phyloP scores from a whole-genome alignment of 1,284 basidiomycete species.

The Ustilago sp. region DNA sequence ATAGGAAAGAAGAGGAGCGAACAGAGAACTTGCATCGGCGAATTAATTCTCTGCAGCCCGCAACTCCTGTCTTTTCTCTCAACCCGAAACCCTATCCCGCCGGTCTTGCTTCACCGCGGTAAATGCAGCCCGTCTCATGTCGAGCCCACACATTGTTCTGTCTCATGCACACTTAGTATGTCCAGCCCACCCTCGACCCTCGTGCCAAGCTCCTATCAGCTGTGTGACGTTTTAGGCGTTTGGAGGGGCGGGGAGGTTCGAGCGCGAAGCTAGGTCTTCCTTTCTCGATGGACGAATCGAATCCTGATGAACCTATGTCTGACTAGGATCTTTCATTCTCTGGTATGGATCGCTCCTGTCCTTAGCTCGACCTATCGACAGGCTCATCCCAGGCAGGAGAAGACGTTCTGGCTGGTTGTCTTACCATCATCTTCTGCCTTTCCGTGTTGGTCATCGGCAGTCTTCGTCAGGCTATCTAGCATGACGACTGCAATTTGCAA shows the following conservation, averaged over 20 bases:
- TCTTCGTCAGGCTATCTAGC: no score
- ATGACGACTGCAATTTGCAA: no score
- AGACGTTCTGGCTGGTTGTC: no score
- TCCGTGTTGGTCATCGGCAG: no score
- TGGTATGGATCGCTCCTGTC: background rate
- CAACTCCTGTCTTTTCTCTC: background rate
- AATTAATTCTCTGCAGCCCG: background rate
- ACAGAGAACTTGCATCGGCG: background rate
- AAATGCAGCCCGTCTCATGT: slow-evolving; percentile 1
- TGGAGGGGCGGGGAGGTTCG: background rate
- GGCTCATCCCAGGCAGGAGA: no score
- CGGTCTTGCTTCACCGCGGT: background rate
- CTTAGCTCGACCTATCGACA: background rate
- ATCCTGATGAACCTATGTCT: background rate
- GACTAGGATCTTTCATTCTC: background rate
- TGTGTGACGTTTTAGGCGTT: background rate
- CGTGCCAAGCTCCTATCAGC: background rate
- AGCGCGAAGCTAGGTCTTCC: background rate
- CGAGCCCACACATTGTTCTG: background rate
- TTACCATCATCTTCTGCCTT: no score
- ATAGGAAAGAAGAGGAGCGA: background rate
- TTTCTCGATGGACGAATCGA: background rate
- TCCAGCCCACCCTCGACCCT: background rate
- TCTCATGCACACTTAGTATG: background rate
- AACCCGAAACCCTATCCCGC: slow-evolving; percentile 1